phyloP scores from a whole-genome alignment of 1,284 basidiomycete species.

The Agroathelia rolfsii region DNA sequence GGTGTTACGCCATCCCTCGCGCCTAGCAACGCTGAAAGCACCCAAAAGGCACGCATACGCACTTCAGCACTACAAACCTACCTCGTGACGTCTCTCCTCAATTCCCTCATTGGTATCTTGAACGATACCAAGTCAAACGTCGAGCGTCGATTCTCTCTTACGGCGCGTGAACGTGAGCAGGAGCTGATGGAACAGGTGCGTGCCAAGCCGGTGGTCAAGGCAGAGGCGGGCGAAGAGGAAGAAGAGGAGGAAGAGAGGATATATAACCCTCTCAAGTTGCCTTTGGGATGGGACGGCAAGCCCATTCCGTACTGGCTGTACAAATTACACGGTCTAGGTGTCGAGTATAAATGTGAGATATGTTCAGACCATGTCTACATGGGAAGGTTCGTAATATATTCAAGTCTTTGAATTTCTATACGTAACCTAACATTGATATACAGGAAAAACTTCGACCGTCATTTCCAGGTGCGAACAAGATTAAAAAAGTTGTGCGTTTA shows the following conservation, averaged over 20 bases:
- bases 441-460: constrained; percentile 90
- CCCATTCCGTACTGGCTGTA: constrained; percentile 99
- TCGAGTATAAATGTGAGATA: constrained; percentile 97
- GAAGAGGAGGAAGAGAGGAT: constrained; percentile 92
- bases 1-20: constrained; percentile 30
- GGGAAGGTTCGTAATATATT: constrained; percentile 57
- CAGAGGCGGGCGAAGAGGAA: constrained; percentile 55
- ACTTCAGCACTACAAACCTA: constrained; percentile 67
- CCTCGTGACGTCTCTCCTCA: constrained; percentile 61
- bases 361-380: constrained; percentile 94
- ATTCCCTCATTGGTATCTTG: constrained; percentile 53
- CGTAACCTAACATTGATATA: constrained; percentile 9
- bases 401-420: constrained; percentile 3
- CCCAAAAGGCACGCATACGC: constrained; percentile 46
- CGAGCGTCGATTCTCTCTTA: constrained; percentile 91
- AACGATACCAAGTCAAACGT: constrained; percentile 93
- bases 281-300: constrained; percentile 96
- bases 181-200: constrained; percentile 85
- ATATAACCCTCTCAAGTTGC: constrained; percentile 96
- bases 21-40: constrained; percentile 13
- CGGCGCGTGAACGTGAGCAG: constrained; percentile 91
- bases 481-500: constrained; percentile 6
- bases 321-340: constrained; percentile 94
- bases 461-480: constrained; percentile 58
- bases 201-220: constrained; percentile 43